Conservation (phyloP, 371 early-diverging fungal genomes). For the Mortierella sp. region DNA sequence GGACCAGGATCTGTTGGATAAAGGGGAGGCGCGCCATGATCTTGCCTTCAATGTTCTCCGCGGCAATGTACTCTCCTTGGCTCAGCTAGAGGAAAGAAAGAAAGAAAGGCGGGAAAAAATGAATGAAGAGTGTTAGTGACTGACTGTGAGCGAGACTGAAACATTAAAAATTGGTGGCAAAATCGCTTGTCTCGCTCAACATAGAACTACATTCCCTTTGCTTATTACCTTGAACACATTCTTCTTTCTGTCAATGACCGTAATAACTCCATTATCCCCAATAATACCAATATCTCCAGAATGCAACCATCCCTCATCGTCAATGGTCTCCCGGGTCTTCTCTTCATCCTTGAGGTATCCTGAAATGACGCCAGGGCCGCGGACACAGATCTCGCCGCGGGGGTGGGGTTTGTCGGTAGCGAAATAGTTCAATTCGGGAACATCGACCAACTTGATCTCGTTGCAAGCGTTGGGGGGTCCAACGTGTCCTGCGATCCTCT, state of each 20-base stretch:
- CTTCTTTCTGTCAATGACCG: constrained; percentile 96
- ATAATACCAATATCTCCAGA: constrained; percentile 93
- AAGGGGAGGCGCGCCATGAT: constrained; percentile 46
- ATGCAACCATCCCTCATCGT: constrained; percentile 92
- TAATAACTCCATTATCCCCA: constrained; percentile 67
- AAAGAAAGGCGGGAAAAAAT: neutral
- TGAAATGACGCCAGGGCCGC: constrained; percentile 85
- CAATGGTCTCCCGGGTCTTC: constrained; percentile 85
- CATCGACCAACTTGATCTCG: constrained; percentile 91
- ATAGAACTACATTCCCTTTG: neutral
- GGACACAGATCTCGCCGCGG: constrained; percentile 93
- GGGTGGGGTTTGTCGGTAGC: constrained; percentile 81
- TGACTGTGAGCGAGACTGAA: no score
- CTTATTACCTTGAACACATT: constrained; percentile 94
- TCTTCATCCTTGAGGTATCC: constrained; percentile 91
- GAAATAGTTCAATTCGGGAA: constrained; percentile 92
- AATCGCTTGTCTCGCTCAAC: constrained; percentile 14
- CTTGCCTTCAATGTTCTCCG: constrained; percentile 83
- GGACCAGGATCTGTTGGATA: constrained; percentile 76
- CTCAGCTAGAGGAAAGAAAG: constrained; percentile 44
- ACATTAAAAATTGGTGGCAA: neutral
- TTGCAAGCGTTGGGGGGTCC: constrained; percentile 74
- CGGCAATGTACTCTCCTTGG: constrained; percentile 98
- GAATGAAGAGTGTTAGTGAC: no score
- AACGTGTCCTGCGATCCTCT: constrained; percentile 77